Conservation (phyloP, 257 asterid species). For the Solanum infundibuliforme region DNA sequence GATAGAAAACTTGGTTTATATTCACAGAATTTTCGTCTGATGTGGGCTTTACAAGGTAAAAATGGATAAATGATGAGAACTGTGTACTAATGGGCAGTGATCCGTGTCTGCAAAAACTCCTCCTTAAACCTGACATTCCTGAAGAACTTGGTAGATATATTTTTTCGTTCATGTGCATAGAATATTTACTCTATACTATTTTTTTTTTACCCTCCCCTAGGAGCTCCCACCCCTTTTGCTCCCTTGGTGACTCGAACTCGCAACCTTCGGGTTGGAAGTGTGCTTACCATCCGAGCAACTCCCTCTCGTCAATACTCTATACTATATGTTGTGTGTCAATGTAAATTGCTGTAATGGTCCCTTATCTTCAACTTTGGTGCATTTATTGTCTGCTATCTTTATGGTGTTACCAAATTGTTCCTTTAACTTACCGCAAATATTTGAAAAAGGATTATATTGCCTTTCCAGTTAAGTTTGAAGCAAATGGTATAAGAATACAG, state of each 20-base stretch:
- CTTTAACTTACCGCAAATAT: background rate
- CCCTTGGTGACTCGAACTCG: too few relatives aligned
- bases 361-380: background rate
- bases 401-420: background rate
- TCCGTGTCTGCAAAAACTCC: background rate
- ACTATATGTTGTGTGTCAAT: background rate
- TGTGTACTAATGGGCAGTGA: background rate
- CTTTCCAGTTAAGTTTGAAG: background rate
- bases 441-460: background rate
- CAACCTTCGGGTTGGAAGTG: too few relatives aligned
- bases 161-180: background rate
- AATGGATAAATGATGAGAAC: background rate
- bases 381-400: background rate
- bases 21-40: background rate
- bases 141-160: background rate
- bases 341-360: background rate
- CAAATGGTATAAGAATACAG: background rate
- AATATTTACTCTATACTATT: background rate
- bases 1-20: background rate
- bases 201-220: too few relatives aligned
- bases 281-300: too few relatives aligned
- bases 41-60: background rate
- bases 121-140: background rate
- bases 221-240: too few relatives aligned
- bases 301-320: background rate